Conservation (phyloP, 495 filamentous ascomycete genomes). For the Neurospora sp. region DNA sequence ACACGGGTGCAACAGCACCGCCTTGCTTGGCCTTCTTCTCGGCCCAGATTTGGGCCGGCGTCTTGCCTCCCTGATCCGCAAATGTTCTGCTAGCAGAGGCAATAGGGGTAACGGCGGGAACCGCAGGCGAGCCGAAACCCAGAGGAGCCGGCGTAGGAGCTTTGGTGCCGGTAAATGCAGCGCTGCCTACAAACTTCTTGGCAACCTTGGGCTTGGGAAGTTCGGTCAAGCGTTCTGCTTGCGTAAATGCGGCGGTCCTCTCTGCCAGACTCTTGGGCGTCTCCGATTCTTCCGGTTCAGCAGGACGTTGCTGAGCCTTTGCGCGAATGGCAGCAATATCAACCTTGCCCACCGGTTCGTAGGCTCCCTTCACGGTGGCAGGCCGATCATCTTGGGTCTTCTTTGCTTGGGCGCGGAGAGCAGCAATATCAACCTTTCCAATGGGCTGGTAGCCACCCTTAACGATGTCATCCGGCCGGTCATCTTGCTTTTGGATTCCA, state of each 20-base stretch:
- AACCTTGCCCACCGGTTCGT: slow-evolving; percentile 88
- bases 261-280: slow-evolving; percentile 52
- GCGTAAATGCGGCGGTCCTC: slow-evolving; percentile 51
- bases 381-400: slow-evolving; percentile 66
- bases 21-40: slow-evolving; percentile 86
- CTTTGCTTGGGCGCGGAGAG: slow-evolving; percentile 69
- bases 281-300: slow-evolving; percentile 34
- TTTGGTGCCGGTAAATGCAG: slow-evolving; percentile 79
- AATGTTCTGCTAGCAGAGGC: slow-evolving; percentile 83
- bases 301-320: slow-evolving; percentile 54
- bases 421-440: slow-evolving; percentile 92
- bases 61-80: slow-evolving; percentile 90
- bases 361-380: slow-evolving; percentile 74
- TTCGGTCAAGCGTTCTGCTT: slow-evolving; percentile 71
- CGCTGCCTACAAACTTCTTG: slow-evolving; percentile 65
- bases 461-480: slow-evolving; percentile 54
- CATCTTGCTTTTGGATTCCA: slow-evolving; percentile 22
- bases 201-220: slow-evolving; percentile 91
- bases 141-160: slow-evolving; percentile 66
- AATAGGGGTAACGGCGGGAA: slow-evolving; percentile 45
- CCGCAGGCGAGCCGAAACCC: slow-evolving; percentile 40
- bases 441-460: slow-evolving; percentile 90
- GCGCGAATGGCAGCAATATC: slow-evolving; percentile 89
- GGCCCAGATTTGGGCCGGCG: slow-evolving; percentile 92
- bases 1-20: slow-evolving; percentile 37